A percentile compares a stretch with the other conserved stretches of the same genome.
phyloP scores from a whole-genome alignment of 345 rosid genomes.

The Gossypium mustelinum region DNA sequence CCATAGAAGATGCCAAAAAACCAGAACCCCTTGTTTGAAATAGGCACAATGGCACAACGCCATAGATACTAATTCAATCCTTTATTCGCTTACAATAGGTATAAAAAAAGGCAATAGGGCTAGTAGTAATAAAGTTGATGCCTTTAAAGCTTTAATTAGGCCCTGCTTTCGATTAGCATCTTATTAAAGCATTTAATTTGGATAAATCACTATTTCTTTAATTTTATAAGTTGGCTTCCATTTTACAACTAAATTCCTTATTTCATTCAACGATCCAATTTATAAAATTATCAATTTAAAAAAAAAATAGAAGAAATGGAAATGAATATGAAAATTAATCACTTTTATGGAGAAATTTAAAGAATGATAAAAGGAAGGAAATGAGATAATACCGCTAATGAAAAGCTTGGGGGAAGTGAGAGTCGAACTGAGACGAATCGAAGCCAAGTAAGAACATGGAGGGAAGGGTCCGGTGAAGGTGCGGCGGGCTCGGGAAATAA shows the following conservation, averaged over 20 bases:
- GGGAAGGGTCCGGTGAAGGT: constrained; percentile 27
- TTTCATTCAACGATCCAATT: neutral
- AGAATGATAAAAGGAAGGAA: neutral
- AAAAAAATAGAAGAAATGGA: neutral
- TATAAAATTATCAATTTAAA: neutral
- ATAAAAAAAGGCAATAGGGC: neutral
- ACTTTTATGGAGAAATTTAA: neutral
- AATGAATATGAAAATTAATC: neutral
- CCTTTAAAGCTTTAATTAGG: neutral
- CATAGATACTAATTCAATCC: neutral
- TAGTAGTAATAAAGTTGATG: neutral
- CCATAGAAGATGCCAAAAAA: neutral
- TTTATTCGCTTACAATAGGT: neutral
- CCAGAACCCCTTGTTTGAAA: neutral
- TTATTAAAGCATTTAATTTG: neutral
- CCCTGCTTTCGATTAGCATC: neutral
- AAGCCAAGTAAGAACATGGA: constrained; percentile 28
- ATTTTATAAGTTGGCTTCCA: neutral
- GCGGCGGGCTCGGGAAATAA: constrained; percentile 46
- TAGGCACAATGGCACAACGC: neutral
- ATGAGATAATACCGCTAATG: constrained; percentile 51
- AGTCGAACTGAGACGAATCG: constrained; percentile 46
- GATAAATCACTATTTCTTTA: neutral
- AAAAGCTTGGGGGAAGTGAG: constrained; percentile 82
- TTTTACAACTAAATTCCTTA: neutral